Base-by-base conservation (phyloP, 345 rosid species). In the Linum tenue region DNA sequence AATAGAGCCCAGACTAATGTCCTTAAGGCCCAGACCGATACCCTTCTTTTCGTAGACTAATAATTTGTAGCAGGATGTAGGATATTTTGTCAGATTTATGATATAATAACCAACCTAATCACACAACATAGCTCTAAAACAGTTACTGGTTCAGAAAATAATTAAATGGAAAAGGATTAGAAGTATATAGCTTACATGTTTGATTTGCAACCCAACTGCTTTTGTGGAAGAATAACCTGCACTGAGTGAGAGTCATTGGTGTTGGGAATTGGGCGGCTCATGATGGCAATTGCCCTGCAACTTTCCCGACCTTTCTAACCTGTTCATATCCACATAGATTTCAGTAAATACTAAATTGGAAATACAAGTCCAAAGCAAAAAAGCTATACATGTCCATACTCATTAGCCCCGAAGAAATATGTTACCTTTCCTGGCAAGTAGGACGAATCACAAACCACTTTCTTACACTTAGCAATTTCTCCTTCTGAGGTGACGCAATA, bases 361-460 rank as follows among this genome's bases (percentile, higher is more conserved):
- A 22, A 22, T 22, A 22, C 31, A 22, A 22, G 31, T 22, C 31
- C 31, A 22, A 22, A 22, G 31, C 31, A 22, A 22, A 22, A 22
- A 22, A 22, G 31, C 31, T 22, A 22, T 22, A 22, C 31, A 22
- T 22, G 31, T 22, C 31, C 31, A 22, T 22, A 22, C 31, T 22
- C 31, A 22, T 22, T 22, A 22, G 31, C 31, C 31, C 31, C 31
- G 31, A 22, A 22, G 31, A 22, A 22, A 22, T 22, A 22, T 22
- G 31, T 22, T 79, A 94, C 97, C 96, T 91, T 94, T 81, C 67
- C 71, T 8, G 90, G 80, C 38, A 91, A 80, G 83, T 87, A 94
- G 37, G 96, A 94, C 64, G 97, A 97, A 68, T 94, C 97, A 17
- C 99, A 91, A 62, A 94, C 99, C 79, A 91, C 88, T 79, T 90